phyloP scores from a whole-genome alignment of 148 eudicot genomes.

The Arctostaphylos glauca region DNA sequence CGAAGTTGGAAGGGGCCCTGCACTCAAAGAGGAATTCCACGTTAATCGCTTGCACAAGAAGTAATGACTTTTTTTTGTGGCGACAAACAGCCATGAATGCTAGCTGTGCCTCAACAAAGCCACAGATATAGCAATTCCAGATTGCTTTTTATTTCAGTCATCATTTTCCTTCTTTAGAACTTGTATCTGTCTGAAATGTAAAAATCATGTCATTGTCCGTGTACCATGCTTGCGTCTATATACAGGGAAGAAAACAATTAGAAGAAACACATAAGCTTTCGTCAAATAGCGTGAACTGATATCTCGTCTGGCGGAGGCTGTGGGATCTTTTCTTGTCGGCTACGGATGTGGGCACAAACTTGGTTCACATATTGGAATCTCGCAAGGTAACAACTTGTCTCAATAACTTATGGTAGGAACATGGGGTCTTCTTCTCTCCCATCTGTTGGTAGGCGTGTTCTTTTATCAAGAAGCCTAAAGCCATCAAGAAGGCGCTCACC shows the following conservation, averaged over 20 bases:
- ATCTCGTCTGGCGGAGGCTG: no score
- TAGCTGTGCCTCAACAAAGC: not conserved
- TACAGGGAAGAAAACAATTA: no score
- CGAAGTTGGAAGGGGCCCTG: constrained; percentile 57
- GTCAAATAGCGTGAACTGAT: not conserved
- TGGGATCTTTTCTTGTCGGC: no score
- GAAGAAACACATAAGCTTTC: not conserved
- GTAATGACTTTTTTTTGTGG: not conserved
- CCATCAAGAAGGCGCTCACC: no score
- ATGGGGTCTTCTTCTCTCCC: no score
- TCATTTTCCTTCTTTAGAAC: not conserved
- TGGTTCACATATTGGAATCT: no score
- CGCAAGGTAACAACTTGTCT: no score
- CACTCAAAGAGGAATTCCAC: constrained; percentile 8
- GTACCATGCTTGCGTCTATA: not conserved
- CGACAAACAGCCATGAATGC: not conserved
- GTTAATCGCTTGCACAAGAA: not conserved
- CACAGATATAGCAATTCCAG: not conserved
- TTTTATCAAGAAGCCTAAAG: no score
- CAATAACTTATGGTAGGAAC: no score
- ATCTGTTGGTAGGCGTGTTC: no score
- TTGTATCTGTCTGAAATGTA: not conserved
- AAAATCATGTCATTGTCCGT: not conserved
- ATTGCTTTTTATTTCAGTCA: not conserved
- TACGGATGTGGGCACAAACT: no score